These are phyloP conservation scores for Rheum nobile DNA, from an alignment of 148 eudicot genomes.

Conservation along the genomic window DNA sequence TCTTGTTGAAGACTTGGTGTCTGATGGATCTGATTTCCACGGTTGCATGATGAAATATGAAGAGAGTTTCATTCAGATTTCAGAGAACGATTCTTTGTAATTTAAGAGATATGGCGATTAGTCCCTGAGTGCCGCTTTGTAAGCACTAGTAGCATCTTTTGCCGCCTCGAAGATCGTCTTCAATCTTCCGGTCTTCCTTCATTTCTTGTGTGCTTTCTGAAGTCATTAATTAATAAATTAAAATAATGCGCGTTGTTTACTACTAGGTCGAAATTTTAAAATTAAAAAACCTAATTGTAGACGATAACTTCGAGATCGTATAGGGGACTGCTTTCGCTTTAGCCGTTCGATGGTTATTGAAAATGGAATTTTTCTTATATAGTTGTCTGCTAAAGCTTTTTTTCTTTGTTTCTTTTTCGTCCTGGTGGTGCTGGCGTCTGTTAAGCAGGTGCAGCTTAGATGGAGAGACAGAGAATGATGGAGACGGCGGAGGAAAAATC, in stretches of 20 bases:
- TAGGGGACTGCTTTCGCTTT: not conserved
- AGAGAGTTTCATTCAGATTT: not conserved
- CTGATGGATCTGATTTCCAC: not conserved
- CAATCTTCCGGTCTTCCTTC: not conserved
- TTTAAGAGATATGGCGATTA: not conserved
- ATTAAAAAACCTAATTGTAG: not conserved
- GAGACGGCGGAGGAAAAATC: conserved; percentile 22
- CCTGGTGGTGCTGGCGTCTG: too few relatives aligned
- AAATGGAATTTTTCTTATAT: not conserved
- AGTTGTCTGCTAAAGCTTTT: too few relatives aligned
- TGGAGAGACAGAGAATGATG: conserved; percentile 9
- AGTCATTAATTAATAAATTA: not conserved
- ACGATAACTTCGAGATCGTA: not conserved
- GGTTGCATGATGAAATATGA: not conserved
- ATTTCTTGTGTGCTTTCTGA: not conserved
- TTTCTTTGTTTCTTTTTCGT: too few relatives aligned
- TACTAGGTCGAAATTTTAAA: not conserved
- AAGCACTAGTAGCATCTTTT: not conserved
- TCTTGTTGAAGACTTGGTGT: not conserved
- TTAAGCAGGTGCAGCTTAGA: conserved; percentile 6
- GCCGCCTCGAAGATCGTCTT: not conserved
- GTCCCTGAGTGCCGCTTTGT: not conserved
- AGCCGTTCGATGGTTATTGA: not conserved
- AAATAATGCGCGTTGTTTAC: not conserved
- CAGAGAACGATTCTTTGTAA: not conserved